phyloP scores from a whole-genome alignment of 2,329 filamentous ascomycete genomes.

The Alternaria infectoria region DNA sequence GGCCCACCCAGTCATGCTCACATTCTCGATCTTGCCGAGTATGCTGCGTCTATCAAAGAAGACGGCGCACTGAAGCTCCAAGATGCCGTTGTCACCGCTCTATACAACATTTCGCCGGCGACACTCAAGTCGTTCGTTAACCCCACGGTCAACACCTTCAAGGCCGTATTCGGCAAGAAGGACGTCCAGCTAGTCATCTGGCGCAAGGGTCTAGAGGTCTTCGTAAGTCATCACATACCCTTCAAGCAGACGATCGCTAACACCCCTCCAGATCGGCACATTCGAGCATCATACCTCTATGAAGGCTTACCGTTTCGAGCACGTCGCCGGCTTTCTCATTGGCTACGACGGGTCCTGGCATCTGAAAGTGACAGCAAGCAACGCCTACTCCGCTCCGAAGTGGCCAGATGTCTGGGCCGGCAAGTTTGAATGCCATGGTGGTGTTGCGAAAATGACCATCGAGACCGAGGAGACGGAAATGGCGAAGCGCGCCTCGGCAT shows the following conservation, averaged over 20 bases:
- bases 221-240: conserved; percentile 12
- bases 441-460: conserved; percentile 19
- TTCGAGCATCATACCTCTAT: conserved; percentile 18
- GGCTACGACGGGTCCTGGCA: conserved; percentile 29
- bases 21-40: conserved; percentile 14
- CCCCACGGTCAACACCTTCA: conserved; percentile 18
- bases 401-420: conserved; percentile 28
- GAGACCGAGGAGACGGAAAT: conserved; percentile 10
- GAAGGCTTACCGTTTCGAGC: conserved; percentile 19
- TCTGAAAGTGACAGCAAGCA: conserved; percentile 12
- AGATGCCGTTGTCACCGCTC: conserved; percentile 23
- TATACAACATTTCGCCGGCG: conserved; percentile 8
- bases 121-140: conserved; percentile 16
- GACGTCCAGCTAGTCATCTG: conserved; percentile 24
- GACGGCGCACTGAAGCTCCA: conserved; percentile 12
- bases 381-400: conserved; percentile 15
- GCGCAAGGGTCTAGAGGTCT: conserved; percentile 26
- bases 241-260: neutral
- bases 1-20: conserved; percentile 1
- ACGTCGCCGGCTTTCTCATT: conserved; percentile 23
- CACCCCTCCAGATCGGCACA: conserved; percentile 11
- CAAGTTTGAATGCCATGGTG: conserved; percentile 19
- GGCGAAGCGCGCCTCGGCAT: conserved; percentile 7
- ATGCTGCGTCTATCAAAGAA: neutral
- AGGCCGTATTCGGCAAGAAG: conserved; percentile 18